phyloP scores from a whole-genome alignment of 805 yeast species.

The Cephaloascus albidus region DNA sequence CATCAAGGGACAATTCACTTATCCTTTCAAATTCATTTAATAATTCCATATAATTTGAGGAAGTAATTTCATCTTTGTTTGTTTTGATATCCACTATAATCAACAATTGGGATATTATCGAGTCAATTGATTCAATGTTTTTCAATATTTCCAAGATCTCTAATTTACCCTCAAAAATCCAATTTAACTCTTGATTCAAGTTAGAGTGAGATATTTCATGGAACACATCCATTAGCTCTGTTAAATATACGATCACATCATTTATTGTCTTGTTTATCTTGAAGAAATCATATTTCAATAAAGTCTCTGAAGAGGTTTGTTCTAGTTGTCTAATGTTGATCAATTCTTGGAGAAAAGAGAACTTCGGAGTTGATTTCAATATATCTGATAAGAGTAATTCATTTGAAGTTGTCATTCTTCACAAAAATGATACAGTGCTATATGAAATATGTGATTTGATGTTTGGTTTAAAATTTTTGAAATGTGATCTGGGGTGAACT shows the following conservation, averaged over 20 bases:
- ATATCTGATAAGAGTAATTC: conserved; percentile 6
- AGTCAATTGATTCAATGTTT: conserved; percentile 22
- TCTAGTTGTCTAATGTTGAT: conserved; percentile 11
- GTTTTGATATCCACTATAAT: conserved; percentile 21
- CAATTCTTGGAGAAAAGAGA: conserved; percentile 6
- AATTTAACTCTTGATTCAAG: conserved; percentile 8
- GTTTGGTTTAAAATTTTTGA: no score
- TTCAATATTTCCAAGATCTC: conserved; percentile 19
- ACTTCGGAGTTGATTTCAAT: conserved; percentile 3
- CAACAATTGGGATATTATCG: conserved; percentile 20
- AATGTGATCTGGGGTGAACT: no score
- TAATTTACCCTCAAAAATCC: conserved; percentile 22
- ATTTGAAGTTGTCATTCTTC: neutral
- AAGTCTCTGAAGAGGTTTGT: conserved; percentile 1
- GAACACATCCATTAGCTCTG: conserved; percentile 2
- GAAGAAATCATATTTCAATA: conserved; percentile 4
- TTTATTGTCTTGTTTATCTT: conserved; percentile 15
- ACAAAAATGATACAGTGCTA: no score
- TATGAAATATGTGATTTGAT: no score
- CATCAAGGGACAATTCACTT: conserved; percentile 15
- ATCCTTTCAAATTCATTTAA: conserved; percentile 19
- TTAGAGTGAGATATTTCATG: conserved; percentile 5
- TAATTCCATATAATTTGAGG: conserved; percentile 6
- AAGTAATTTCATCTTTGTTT: conserved; percentile 5
- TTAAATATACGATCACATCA: conserved; percentile 15